Base-by-base conservation (phyloP, 306 rosid species). In the Acacia melanoxylon region DNA sequence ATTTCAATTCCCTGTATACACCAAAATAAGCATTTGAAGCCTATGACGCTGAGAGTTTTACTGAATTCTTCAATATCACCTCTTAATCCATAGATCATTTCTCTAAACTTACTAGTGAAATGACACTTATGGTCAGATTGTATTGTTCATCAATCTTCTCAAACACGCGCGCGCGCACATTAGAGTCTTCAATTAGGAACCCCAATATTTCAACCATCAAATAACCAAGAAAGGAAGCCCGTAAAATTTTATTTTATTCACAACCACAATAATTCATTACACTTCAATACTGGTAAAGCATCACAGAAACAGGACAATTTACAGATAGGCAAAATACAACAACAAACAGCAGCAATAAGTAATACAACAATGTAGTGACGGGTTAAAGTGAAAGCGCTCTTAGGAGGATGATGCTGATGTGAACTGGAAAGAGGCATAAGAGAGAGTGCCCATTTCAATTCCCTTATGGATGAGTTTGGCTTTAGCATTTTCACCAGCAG, bases 361-460 rank as follows among this genome's bases (percentile, higher is more conserved):
- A 4, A 20, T 5, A 69, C 41, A 14, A 42, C 69, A 63, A 63
- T n/a, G 9, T 29, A 19, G 69, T 6, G 41, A 16, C 13, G 3
- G 5, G 35, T 61, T 62, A 24, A 37, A 25, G 35, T 4, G 68
- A 27, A 12, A 66, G 40, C 73, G 72, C 61, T 88, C 59, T 31
- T 31, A 83, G 10, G 15, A 79, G 72, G 58, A 11, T 74, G 85
- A 6, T 79, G 82, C 49, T 29, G 90, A 27, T 29, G 90, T 84
- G 76, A 94, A 93, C 81, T 92, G 91, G 85, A 85, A 94, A 68
- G 97, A 94, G 56, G 98, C 91, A 80, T 91, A 94, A 29, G 98
- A 94, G 70, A 90, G 89, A 49, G 84, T 63, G 1, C 94, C 94
- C 40, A 40, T 14, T 10, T 82, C 83, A 91, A 94, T 90, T 74